Percentiles rank a stretch among this genome's conserved stretches.
Evolutionary conservation across 495 filamentous ascomycete species (phyloP).

Genomic region (Delitschia confertaspora): DNA sequence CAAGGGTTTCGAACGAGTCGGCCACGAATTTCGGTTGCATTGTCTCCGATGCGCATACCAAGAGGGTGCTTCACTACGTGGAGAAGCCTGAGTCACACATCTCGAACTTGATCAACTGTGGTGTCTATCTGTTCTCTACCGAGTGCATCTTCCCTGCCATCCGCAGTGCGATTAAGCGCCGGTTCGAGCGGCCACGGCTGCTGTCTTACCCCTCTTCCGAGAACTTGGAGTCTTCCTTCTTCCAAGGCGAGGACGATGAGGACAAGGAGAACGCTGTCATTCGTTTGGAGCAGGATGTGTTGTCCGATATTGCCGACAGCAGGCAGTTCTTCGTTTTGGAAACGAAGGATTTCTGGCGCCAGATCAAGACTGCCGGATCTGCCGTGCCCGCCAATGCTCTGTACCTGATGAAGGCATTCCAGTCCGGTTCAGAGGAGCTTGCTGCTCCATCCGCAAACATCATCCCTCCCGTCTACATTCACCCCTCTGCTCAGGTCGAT

Average conservation of each 20-base stretch:
- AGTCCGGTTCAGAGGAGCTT: conserved; percentile 73
- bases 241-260: conserved; percentile 61
- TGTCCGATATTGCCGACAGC: conserved; percentile 91
- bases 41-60: conserved; percentile 88
- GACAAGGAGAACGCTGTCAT: conserved; percentile 76
- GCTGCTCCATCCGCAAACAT: conserved; percentile 79
- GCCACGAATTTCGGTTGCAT: conserved; percentile 97
- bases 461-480: conserved; percentile 90
- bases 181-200: conserved; percentile 81
- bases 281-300: conserved; percentile 93
- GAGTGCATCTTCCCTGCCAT: conserved; percentile 96
- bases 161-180: conserved; percentile 89
- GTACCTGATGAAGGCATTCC: conserved; percentile 91
- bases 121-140: conserved; percentile 93
- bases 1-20: conserved; percentile 81
- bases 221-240: conserved; percentile 74
- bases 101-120: conserved; percentile 98
- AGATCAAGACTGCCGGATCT: conserved; percentile 98
- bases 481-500: conserved; percentile 87
- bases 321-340: conserved; percentile 98
- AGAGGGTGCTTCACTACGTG: conserved; percentile 96
- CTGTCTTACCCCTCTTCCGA: conserved; percentile 92
- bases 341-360: conserved; percentile 99
- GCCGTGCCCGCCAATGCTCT: conserved; percentile 96
- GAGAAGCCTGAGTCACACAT: conserved; percentile 99